Evolutionary conservation across 2,329 filamentous ascomycete genomes (phyloP).

Genomic region (Hortaea werneckii): DNA sequence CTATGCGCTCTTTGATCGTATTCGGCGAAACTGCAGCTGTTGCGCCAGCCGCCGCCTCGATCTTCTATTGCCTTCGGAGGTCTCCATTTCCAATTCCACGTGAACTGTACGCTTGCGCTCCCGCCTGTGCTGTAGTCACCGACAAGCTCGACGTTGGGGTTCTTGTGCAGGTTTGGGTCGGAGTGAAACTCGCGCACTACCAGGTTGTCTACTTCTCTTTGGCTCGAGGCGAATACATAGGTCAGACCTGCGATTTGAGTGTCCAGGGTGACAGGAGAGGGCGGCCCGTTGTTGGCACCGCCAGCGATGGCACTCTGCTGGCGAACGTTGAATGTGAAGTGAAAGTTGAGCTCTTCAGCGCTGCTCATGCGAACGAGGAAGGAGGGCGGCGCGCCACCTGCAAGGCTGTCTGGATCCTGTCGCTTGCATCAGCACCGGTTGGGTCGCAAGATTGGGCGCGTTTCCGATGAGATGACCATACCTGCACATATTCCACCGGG

Average conservation of each 20-base stretch:
- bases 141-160: conserved; percentile 89
- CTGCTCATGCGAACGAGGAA: conserved; percentile 82
- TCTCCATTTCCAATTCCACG: conserved; percentile 96
- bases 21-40: conserved; percentile 93
- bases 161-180: conserved; percentile 94
- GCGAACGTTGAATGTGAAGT: conserved; percentile 77
- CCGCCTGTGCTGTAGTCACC: conserved; percentile 81
- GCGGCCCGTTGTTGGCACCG: conserved; percentile 8
- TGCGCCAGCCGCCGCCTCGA: conserved; percentile 84
- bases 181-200: conserved; percentile 93
- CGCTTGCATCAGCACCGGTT: conserved; percentile 1
- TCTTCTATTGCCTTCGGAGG: conserved; percentile 76
- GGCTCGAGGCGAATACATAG: conserved; percentile 78
- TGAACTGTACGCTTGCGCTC: conserved; percentile 74
- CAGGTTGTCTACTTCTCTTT: conserved; percentile 82
- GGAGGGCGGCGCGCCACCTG: conserved; percentile 41
- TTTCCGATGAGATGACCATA: conserved; percentile 32
- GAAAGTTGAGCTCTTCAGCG: conserved; percentile 87
- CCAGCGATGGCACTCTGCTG: conserved; percentile 33
- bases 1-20: conserved; percentile 90
- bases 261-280: conserved; percentile 45
- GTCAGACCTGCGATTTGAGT: conserved; percentile 81
- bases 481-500: conserved; percentile 86
- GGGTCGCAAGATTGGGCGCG: not conserved
- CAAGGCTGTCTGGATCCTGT: conserved; percentile 63